Evolutionary conservation across 805 yeast species (phyloP).

Genomic region (Yarrowia keelungensis): DNA sequence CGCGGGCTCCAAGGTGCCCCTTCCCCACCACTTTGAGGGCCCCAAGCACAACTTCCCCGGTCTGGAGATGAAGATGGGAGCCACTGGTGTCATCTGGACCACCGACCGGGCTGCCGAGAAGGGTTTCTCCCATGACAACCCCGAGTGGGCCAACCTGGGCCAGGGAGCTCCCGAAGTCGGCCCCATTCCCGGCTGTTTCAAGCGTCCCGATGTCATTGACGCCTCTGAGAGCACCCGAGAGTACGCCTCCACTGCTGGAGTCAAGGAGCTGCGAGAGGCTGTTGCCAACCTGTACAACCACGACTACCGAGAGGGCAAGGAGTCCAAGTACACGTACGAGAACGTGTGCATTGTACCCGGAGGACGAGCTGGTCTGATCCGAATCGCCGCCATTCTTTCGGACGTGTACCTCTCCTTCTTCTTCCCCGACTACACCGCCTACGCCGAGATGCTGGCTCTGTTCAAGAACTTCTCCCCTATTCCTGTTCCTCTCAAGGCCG

Average conservation of each 20-base stretch:
- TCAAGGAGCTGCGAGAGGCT: conserved; percentile 61
- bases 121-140: conserved; percentile 52
- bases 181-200: conserved; percentile 63
- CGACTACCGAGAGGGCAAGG: conserved; percentile 57
- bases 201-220: conserved; percentile 58
- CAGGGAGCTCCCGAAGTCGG: conserved; percentile 74
- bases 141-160: conserved; percentile 64
- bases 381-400: conserved; percentile 65
- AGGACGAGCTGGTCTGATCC: conserved; percentile 66
- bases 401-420: conserved; percentile 67
- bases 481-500: conserved; percentile 65
- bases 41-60: conserved; percentile 53
- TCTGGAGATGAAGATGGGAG: conserved; percentile 62
- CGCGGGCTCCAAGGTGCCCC: conserved; percentile 15
- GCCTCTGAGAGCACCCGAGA: conserved; percentile 60
- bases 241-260: conserved; percentile 67
- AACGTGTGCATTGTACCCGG: conserved; percentile 71
- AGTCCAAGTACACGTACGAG: conserved; percentile 61
- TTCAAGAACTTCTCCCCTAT: conserved; percentile 64
- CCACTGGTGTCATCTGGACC: conserved; percentile 70
- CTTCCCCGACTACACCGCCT: conserved; percentile 69
- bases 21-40: conserved; percentile 33
- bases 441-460: conserved; percentile 67
- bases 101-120: conserved; percentile 66
- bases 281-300: conserved; percentile 64